These are phyloP conservation scores for Striga hermonthica DNA, from an alignment of 305 asterid species.

Conservation along the genomic window DNA sequence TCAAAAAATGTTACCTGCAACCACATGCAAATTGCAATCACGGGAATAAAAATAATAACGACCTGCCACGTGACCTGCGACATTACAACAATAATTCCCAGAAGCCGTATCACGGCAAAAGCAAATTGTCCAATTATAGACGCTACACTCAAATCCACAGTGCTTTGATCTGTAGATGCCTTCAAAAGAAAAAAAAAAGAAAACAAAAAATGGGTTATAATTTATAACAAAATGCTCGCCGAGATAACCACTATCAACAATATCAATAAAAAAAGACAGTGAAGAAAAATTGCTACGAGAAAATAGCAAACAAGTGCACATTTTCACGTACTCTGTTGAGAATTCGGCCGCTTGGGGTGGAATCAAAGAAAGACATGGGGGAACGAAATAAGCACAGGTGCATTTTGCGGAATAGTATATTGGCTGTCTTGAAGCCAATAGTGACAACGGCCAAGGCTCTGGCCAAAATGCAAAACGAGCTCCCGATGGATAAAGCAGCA, in stretches of 20 bases:
- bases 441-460: constrained; percentile 51
- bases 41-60: constrained; percentile 47
- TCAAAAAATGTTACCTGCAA: constrained; percentile 52
- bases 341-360: constrained; percentile 91
- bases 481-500: constrained; percentile 51
- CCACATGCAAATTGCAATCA: constrained; percentile 57
- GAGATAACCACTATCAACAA: neutral
- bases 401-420: constrained; percentile 62
- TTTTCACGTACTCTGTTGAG: constrained; percentile 62
- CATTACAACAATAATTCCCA: constrained; percentile 74
- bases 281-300: neutral
- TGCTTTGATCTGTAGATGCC: constrained; percentile 88
- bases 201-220: too few species aligned
- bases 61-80: constrained; percentile 84
- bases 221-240: too few species aligned
- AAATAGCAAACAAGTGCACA: neutral
- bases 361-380: constrained; percentile 95
- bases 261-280: neutral
- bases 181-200: constrained; percentile 31
- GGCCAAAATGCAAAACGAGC: constrained; percentile 56
- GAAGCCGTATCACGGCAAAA: constrained; percentile 56
- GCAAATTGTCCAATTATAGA: constrained; percentile 46
- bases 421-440: constrained; percentile 62
- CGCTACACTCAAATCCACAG: constrained; percentile 59
- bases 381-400: constrained; percentile 70